Base-by-base conservation (phyloP, 495 filamentous ascomycete species). In the Daldinia loculata region DNA sequence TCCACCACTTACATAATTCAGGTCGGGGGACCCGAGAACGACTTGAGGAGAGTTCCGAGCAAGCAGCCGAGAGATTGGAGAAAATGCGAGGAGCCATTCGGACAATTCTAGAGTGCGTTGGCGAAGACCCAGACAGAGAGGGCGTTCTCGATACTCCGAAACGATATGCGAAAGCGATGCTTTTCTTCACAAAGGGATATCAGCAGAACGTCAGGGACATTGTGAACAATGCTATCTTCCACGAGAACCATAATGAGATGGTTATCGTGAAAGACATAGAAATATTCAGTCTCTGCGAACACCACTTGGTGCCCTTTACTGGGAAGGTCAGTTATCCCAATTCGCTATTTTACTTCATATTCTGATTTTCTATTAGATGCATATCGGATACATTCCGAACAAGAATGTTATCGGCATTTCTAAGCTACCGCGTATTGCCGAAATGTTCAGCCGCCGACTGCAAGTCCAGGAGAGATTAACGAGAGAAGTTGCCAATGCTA, bases 241-340 rank as follows among this genome's bases (percentile, higher is more conserved):
- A 97, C 72, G 95, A 99, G 78, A 92, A 94, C 74, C 95, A 98
- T 76, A 95, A 97, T 75, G 96, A 99, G 82, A 84, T 97, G 77
- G 94, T 98, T 19, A 97, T 99, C 67, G 93, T 99, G 32, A 97
- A 96, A 80, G 93, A 99, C 74, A 98, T 99, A 70, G 95, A 98
- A 75, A 89, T 98, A 5, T 97, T 94, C 78, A 94, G 91, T 59
- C 85, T 98, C 62, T 99, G 96, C 84, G 95, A 99, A 80, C 95
- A 99, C 79, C 96, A 99, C 78, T 88, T 99, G 79, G 94, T 99
- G 7, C 95, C 96, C 2, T 99, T 99, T 76, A 94, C 87, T 7
- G 96, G 95, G 65, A 97, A 95, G 88, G 92, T 93, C 82, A 58
- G 80, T 71, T 22, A 8, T 14, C 14, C 6, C 17, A 26, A 36